Evolutionary conservation across 75 land plant genomes (phyloP).

Genomic region (Adiantum capillusveneris): DNA sequence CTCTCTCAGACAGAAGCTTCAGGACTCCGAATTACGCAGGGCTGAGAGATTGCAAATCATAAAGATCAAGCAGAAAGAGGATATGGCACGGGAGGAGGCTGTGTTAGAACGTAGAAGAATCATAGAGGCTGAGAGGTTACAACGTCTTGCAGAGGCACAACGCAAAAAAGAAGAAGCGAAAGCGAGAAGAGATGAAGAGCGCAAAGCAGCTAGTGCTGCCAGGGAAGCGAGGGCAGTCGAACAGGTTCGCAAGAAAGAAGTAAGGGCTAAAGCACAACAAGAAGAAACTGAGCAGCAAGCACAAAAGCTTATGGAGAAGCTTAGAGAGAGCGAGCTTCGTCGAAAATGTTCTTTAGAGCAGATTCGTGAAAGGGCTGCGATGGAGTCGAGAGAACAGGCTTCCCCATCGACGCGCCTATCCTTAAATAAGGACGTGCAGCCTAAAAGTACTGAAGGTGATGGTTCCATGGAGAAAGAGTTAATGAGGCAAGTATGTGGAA

Average conservation of each 20-base stretch:
- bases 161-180: constrained; percentile 90
- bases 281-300: constrained; percentile 91
- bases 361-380: constrained; percentile 83
- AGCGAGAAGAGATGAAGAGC: constrained; percentile 88
- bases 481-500: not conserved
- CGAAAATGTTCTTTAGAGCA: constrained; percentile 86
- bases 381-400: constrained; percentile 83
- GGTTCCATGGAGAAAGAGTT: constrained; percentile 20
- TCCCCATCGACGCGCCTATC: constrained; percentile 67
- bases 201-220: constrained; percentile 90
- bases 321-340: constrained; percentile 86
- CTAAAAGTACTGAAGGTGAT: constrained; percentile 29
- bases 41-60: constrained; percentile 82
- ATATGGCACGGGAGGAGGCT: constrained; percentile 87
- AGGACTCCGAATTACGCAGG: constrained; percentile 85
- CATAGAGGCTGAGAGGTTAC: constrained; percentile 83
- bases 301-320: constrained; percentile 79
- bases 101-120: constrained; percentile 77
- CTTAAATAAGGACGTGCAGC: constrained; percentile 48
- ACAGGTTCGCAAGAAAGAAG: constrained; percentile 76
- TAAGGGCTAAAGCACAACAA: constrained; percentile 82
- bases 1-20: constrained; percentile 79
- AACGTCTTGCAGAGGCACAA: constrained; percentile 81
- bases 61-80: constrained; percentile 84
- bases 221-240: constrained; percentile 83